These are phyloP conservation scores for Iris pallida DNA, from an alignment of 116 monocot species.

Conservation along the genomic window DNA sequence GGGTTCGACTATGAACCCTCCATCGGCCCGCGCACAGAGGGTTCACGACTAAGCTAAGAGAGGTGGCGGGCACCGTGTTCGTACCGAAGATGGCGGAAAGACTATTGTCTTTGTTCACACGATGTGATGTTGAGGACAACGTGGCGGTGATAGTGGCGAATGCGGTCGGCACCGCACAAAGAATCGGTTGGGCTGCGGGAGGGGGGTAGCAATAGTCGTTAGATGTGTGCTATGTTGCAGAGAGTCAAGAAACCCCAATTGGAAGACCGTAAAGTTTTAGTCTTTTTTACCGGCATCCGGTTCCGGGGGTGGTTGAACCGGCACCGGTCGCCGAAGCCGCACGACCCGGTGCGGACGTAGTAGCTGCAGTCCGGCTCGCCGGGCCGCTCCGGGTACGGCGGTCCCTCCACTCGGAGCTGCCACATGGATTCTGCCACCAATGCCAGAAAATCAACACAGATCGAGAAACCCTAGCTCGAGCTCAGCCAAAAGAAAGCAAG, in stretches of 20 bases:
- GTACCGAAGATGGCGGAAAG: no score
- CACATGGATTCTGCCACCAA: conserved; percentile 62
- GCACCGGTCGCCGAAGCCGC: conserved; percentile 82
- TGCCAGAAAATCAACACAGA: conserved; percentile 1
- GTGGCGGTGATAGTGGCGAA: no score
- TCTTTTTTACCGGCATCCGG: conserved; percentile 6
- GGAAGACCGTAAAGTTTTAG: background rate
- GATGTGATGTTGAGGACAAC: no score
- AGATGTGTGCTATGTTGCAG: no score
- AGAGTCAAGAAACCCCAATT: background rate
- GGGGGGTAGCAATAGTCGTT: no score
- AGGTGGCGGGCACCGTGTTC: no score
- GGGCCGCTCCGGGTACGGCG: conserved; percentile 64
- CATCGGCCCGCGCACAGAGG: no score
- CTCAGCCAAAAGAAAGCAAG: background rate
- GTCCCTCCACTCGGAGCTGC: conserved; percentile 48
- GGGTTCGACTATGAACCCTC: no score
- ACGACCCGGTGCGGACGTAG: conserved; percentile 76
- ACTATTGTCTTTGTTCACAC: no score
- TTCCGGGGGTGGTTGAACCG: conserved; percentile 87
- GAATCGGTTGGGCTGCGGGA: no score
- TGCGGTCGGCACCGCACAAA: no score
- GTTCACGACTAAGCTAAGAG: no score
- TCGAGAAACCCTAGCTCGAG: conserved; percentile 3
- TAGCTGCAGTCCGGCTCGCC: conserved; percentile 72